Base-by-base conservation (phyloP, 768 basidiomycete species). In the Podaxis sp. region DNA sequence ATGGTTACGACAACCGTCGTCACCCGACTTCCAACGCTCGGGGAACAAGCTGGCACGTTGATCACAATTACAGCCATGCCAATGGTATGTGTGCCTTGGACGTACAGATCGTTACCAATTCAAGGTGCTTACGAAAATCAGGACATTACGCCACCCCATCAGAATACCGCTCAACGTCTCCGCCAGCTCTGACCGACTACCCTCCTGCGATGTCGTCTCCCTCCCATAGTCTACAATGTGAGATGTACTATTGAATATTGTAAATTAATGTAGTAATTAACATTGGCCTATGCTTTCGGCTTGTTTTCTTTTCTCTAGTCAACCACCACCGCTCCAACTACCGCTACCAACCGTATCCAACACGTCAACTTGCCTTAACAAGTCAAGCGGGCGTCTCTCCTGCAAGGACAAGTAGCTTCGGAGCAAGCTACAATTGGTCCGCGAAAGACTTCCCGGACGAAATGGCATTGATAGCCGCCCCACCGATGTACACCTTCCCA, bases 321-420 rank as follows among this genome's bases (percentile, higher is more conserved):
- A 65, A 55, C 66, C 38, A 74, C 72, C 38, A 74, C 75, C 22
- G 55, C 64, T 0, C 50, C 56, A 46, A 76, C 76, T 58, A 71
- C 70, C 2, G 76, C 76, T 62, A 72, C 74, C 38, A 26, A 24
- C 2, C 66, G 66, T 8, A 75, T 46, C 44, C 10, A n/a, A n/a
- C n/a, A n/a, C 26, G 6, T 6, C 17, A 33, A 12, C 24, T n/a
- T 8, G 20, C 2, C 20, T 2, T 37, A 26, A 52, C 50, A 60
- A 52, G 26, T 10, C 24, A n/a, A 46, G 51, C 20, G 1, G n/a
- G 6, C 44, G 0, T 6, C 44, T 46, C 44, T 20, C 44, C 44
- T 20, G 44, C 44, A 17, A 46, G 44, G 44, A 10, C 15, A 20
- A 46, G 44, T 46, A 40, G 12, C 24, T 46, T 60, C 12, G 51